Evolutionary conservation across 306 rosid species (phyloP), one percentile per base, ranked within the genome.

Genomic region (Trifolium subterraneum): DNA sequence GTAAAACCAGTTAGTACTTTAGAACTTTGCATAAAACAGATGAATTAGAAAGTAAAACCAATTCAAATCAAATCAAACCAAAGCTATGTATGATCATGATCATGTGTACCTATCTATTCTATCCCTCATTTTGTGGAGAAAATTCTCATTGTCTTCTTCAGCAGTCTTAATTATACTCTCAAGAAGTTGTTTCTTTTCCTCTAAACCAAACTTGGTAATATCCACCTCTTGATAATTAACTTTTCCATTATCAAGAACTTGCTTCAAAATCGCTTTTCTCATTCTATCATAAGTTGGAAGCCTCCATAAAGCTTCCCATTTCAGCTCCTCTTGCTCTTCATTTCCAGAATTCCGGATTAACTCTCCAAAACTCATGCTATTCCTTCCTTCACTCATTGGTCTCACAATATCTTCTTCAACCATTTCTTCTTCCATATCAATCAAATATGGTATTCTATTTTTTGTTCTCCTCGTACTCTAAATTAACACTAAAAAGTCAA

Each of bases 271-370:
- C 16, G 87, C 87, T 74, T 82, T 87, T 16, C 86, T 84, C 84
- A 93, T 6, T 48, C 97, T 74, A 7, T 90, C 97, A 73, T 80
- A 93, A 16, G 98, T 90, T 12, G 98, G 98, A 64, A 93, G 93
- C 72, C 93, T 75, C 83, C 88, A 82, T 7, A 93, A 78, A 5
- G 92, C 89, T 1, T 86, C 98, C 98, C 96, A 93, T 75, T 82
- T 82, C 31, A 87, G 76, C 81, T 93, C 90, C 54, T 88, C 95
- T 44, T 88, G 90, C 12, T 86, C 95, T 58, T 50, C 81, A 45
- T 86, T 80, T 6, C 50, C 13, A 1, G 89, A 33, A 9, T 27
- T 78, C 78, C 7, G 3, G 7, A 36, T 63, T 63, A 70, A 38
- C 68, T 74, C 50, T 19, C 25, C 75, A 4, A 73, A 51, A 50